Evolutionary conservation across 495 filamentous ascomycete genomes (phyloP), one percentile per base, ranked within the genome.

Genomic region (Penicillium bialowiezense): DNA sequence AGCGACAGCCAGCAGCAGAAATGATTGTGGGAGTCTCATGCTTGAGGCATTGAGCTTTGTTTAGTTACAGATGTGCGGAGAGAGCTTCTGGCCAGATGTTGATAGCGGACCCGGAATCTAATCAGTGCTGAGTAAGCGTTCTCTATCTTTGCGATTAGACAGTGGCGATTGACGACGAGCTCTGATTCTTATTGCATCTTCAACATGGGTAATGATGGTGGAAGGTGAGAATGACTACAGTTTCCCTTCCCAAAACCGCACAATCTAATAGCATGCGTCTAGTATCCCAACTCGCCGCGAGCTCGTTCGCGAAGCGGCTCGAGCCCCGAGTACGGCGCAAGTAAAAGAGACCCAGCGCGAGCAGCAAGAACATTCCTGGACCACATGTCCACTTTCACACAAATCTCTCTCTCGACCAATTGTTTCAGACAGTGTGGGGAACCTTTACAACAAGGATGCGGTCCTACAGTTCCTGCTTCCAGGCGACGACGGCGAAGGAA

Each of bases 161-260:
- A 45, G 63, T 57, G 56, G 65, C 60, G 56, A 57, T 41, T 57
- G 56, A 63, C 60, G 56, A 57, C 44, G 23, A 26, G 32, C 32
- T 48, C 20, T 51, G 12, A 33, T 17, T 17, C 21, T 29, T 34
- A 26, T 28, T 52, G n/a, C 20, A 45, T 56, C 39, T 43, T 29
- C 34, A 69, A 55, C n/a, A 97, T 97, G 92, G 93, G 92, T 71
- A 97, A 97, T 68, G 92, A 97, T 62, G 92, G 93, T 57, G 92
- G 88, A 48, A 85, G 81, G 81, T 79, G 56, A 58, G 78, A 26
- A 26, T n/a, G n/a, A n/a, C n/a, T n/a, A n/a, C n/a, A n/a, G n/a
- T n/a, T n/a, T n/a, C n/a, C n/a, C n/a, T n/a, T n/a, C n/a, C n/a
- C n/a, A n/a, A n/a, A n/a, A n/a, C n/a, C n/a, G n/a, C n/a, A n/a